Evolutionary conservation across 2,329 filamentous ascomycete genomes (phyloP).

Genomic region (Neonectria faginata): DNA sequence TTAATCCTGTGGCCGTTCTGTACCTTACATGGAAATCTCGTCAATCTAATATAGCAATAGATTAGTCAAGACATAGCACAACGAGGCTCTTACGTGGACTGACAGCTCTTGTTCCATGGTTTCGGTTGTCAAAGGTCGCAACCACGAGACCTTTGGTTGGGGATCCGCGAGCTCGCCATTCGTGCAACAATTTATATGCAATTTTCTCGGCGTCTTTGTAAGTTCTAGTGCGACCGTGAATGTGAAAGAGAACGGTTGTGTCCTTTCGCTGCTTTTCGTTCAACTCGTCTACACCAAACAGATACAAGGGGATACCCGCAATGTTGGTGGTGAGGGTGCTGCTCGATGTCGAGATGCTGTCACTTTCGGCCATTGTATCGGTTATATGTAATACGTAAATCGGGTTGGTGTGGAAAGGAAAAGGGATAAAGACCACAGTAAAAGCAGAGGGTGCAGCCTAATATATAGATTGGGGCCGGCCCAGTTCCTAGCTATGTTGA

Average conservation of each 20-base stretch:
- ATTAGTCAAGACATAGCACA: not conserved
- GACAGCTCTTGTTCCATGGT: conserved; percentile 11
- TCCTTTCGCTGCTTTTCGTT: conserved; percentile 1
- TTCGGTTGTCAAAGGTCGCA: conserved; percentile 13
- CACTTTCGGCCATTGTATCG: not conserved
- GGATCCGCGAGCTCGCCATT: conserved; percentile 6
- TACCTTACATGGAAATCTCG: conserved; percentile 7
- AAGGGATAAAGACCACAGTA: not conserved
- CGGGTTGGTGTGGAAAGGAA: too few species aligned
- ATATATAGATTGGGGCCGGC: not conserved
- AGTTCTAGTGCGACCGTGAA: conserved; percentile 12
- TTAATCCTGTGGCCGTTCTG: not conserved
- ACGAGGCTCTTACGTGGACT: accelerated
- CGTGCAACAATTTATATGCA: conserved; percentile 4
- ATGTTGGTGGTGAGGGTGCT: conserved; percentile 3
- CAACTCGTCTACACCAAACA: conserved; percentile 10
- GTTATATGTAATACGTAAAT: not conserved
- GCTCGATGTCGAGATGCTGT: not conserved
- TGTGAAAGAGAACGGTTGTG: conserved; percentile 10
- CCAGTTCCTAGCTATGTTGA: not conserved
- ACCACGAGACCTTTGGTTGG: not conserved
- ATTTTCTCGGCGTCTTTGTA: conserved; percentile 9
- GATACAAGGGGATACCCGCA: not conserved
- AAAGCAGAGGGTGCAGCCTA: not conserved
- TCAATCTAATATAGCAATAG: not conserved